Evolutionary conservation across 2,329 filamentous ascomycete species (phyloP).

Genomic region (Fusarium nematophilum): DNA sequence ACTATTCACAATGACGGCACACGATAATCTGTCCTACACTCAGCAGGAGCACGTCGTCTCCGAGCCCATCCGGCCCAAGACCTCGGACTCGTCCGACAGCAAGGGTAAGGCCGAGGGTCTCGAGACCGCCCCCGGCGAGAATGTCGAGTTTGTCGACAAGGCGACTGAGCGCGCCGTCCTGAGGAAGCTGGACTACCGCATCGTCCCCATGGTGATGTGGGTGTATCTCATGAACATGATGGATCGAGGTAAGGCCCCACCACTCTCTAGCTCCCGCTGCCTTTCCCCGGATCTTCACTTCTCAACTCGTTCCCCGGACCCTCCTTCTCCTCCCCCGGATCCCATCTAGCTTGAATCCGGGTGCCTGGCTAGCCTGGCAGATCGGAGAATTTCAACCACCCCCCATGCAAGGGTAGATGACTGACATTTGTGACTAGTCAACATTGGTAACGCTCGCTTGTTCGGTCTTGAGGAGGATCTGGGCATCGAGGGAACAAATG

Average conservation of each 20-base stretch:
- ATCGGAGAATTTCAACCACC: too few relatives aligned
- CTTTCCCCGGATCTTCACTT: too few relatives aligned
- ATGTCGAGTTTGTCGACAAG: conserved; percentile 32
- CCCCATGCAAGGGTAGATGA: too few relatives aligned
- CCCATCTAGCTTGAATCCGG: too few relatives aligned
- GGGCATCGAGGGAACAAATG: conserved; percentile 61
- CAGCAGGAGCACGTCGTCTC: conserved; percentile 6
- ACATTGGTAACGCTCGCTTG: conserved; percentile 74
- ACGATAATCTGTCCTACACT: conserved; percentile 11
- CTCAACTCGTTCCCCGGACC: fast-evolving
- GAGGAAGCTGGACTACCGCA: conserved; percentile 47
- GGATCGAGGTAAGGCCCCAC: conserved; percentile 49
- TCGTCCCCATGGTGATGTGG: conserved; percentile 49
- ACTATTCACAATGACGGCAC: conserved; percentile 11
- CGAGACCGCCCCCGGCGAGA: conserved; percentile 28
- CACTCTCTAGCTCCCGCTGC: too few relatives aligned
- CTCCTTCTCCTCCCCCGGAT: too few relatives aligned
- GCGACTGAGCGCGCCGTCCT: conserved; percentile 37
- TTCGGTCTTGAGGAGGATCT: conserved; percentile 63
- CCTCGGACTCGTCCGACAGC: conserved; percentile 29
- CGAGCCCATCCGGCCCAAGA: conserved; percentile 15
- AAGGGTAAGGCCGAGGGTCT: conserved; percentile 18
- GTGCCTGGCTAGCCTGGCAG: too few relatives aligned
- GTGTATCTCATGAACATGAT: conserved; percentile 52
- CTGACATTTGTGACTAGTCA: conserved; percentile 61